Base-by-base conservation (phyloP, 2,329 filamentous ascomycete genomes). In the Calonectria hongkongensis region DNA sequence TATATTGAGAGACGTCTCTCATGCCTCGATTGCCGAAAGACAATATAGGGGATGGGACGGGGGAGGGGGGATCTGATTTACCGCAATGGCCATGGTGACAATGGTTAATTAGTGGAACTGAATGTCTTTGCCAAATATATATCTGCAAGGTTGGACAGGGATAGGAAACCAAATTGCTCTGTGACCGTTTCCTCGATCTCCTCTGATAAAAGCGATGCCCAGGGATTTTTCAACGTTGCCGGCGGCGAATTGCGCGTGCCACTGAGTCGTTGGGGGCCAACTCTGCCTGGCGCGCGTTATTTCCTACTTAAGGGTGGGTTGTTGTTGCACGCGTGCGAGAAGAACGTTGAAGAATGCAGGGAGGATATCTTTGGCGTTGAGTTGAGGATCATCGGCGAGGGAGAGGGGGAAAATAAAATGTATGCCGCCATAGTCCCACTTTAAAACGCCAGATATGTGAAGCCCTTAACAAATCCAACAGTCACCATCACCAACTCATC, bases 41-140 rank as follows among this genome's bases (percentile, higher is more conserved):
- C 43, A 74, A 58, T 64, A 45, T 30, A 73, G 50, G 33, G 33
- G 30, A 39, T 30, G 51, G 33, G 18, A 21, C 5, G 9, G 30
- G 27, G 10, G 28, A 21, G 58, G 48, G 62, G 39, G 7, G 47
- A 41, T 16, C 39, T 33, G 9, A 73, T 77, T 71, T 72, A 80
- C 79, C 72, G 79, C 79, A 67, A 81, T 80, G 39, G 74, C 71
- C 79, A 81, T 81, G 51, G 72, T 71, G 70, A 18, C 47, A 54
- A 30, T n/a, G 48, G 16, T 28, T 50, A 30, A 33, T 36, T 27
- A n/a, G 48, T 25, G 64, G 39, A 48, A 66, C 69, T 56, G 39
- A 43, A 54, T 54, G 33, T 72, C 45, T 36, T 28, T 63, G 54
- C n/a, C 25, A 67, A 70, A 63, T 70, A 51, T 64, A 25, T 66